A percentile compares a stretch with the other conserved stretches of the same genome.
Evolutionary conservation across 176 grass and related monocot species (phyloP).

Genomic region (Carex pumila): DNA sequence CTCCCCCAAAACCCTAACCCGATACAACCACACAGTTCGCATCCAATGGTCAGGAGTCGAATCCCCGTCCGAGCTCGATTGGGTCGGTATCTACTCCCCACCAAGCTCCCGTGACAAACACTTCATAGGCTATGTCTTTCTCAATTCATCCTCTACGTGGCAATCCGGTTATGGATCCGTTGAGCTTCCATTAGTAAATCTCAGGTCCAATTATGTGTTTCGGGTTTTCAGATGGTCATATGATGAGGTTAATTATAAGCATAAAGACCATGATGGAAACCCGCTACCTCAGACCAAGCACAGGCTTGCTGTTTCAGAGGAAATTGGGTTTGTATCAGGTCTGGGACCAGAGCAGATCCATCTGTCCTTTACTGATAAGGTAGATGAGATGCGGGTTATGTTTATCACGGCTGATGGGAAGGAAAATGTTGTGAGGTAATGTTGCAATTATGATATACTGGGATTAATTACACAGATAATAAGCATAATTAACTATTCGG

Average conservation of each 20-base stretch:
- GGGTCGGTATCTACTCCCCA: slow-evolving; percentile 79
- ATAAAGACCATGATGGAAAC: slow-evolving; percentile 70
- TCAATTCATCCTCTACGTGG: slow-evolving; percentile 66
- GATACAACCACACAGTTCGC: slow-evolving; percentile 30
- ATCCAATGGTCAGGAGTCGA: slow-evolving; percentile 59
- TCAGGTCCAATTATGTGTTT: slow-evolving; percentile 76
- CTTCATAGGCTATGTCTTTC: slow-evolving; percentile 91
- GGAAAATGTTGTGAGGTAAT: slow-evolving; percentile 47
- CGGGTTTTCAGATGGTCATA: slow-evolving; percentile 80
- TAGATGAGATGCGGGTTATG: slow-evolving; percentile 87
- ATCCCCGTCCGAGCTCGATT: slow-evolving; percentile 65
- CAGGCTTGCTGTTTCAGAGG: slow-evolving; percentile 44
- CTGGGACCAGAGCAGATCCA: slow-evolving; percentile 56
- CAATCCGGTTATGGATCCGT: slow-evolving; percentile 41
- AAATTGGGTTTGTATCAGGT: slow-evolving; percentile 34
- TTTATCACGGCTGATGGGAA: slow-evolving; percentile 57
- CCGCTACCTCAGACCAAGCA: slow-evolving; percentile 60
- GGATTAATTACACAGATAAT: not conserved
- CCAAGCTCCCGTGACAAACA: slow-evolving; percentile 52
- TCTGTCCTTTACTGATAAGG: slow-evolving; percentile 62
- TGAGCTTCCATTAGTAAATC: slow-evolving; percentile 51
- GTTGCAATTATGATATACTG: not conserved
- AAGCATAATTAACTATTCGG: not conserved
- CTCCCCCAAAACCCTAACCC: slow-evolving; percentile 37
- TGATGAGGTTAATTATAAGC: slow-evolving; percentile 52